Evolutionary conservation across 2,329 filamentous ascomycete genomes (phyloP), one percentile per base, ranked within the genome.

Genomic region (Penicillium sp.): DNA sequence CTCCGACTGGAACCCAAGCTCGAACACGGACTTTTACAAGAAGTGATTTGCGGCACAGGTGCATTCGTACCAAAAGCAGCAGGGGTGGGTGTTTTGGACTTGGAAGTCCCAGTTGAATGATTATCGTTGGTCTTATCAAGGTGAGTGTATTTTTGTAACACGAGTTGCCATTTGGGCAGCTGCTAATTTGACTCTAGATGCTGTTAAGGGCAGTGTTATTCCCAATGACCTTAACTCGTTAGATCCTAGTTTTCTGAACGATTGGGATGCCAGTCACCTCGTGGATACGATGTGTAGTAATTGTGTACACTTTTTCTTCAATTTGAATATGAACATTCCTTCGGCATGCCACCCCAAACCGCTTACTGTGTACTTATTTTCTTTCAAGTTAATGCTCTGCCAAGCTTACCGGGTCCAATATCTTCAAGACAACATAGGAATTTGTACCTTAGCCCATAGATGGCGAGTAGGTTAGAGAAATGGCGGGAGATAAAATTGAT

Each of bases 11-110:
- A 68, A 80, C 65, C 74, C 77, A 10, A 70, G 68, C 57, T 68
- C 70, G 37, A 79, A 84, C 59, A 73, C 70, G 17, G 78, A 80
- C 37, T 89, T 87, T 72, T 89, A 89, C 71, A 74, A 67, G 51
- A 74, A 80, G 49, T 89, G 82, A 80, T 89, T 85, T 73, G 82
- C 83, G 0, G 85, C 85, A 0, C 86, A 88, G 73, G 79, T 83
- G 0, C 77, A 80, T 49, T 75, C 81, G 0, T 88, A 86, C 67
- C 86, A 89, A 75, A 79, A 79, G 59, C 74, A 79, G 17, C 76
- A 78, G 8, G 85, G 85, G 0, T 88, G 85, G 85, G 58, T 74
- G 22, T 88, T 87, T 68, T 89, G 86, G 86, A 81, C 81, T 0
- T 88, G 86, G 86, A 88, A 88, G 74, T 71, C 73, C 3, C 70